phyloP scores from a whole-genome alignment of 306 rosid genomes.

The Vicia villosa region DNA sequence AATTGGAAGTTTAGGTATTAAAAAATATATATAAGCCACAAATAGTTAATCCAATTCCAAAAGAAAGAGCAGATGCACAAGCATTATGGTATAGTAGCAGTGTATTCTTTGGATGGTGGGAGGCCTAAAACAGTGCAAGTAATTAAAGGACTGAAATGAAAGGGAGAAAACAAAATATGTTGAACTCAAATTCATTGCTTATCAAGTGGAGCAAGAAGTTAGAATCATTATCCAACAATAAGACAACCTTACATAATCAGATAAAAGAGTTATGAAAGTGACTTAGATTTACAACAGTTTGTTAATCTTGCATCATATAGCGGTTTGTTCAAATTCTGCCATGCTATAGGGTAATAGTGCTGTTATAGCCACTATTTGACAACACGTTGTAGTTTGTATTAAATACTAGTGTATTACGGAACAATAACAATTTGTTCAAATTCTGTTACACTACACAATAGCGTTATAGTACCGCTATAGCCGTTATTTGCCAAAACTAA shows the following conservation, averaged over 20 bases:
- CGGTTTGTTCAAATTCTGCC: too few species aligned
- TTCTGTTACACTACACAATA: too few species aligned
- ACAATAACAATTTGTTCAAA: too few species aligned
- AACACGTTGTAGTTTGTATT: too few species aligned
- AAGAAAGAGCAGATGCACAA: constrained; percentile 2
- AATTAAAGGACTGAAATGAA: constrained; percentile 11
- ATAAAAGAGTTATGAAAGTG: background rate
- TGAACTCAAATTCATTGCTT: constrained; percentile 3
- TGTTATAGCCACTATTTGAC: too few species aligned
- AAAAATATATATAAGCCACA: constrained; percentile 8
- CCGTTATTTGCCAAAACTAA: background rate
- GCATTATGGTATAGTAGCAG: constrained; percentile 3
- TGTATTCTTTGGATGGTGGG: constrained; percentile 1
- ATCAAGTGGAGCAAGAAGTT: background rate
- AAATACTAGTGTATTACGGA: too few species aligned
- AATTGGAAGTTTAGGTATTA: constrained; percentile 16
- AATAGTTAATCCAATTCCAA: constrained; percentile 1
- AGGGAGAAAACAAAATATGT: background rate
- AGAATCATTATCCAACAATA: constrained; percentile 17
- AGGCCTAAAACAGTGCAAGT: background rate
- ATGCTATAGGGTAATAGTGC: too few species aligned
- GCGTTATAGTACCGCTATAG: too few species aligned
- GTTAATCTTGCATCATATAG: too few species aligned
- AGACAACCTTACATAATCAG: background rate
- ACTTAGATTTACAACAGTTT: background rate